Percentiles rank a stretch among this genome's conserved stretches.
These are phyloP conservation scores for Lizonia empirigonia DNA, from an alignment of 2,329 filamentous ascomycete species.

Conservation along the genomic window DNA sequence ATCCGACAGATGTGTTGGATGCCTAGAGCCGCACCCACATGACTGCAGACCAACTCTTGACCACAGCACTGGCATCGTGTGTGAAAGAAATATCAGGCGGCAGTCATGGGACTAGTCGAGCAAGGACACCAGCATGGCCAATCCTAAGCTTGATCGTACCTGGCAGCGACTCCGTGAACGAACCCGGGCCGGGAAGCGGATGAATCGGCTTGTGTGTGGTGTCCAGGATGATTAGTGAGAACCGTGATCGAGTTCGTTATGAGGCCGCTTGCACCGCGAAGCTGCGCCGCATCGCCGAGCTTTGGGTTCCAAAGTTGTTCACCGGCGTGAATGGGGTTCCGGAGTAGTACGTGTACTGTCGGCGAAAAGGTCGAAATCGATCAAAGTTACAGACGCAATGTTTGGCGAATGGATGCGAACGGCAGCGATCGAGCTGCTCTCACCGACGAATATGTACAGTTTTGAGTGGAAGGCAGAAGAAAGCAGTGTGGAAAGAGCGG, in stretches of 20 bases:
- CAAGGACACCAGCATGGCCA: background rate
- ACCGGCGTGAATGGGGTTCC: constrained; percentile 9
- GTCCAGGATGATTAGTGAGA: background rate
- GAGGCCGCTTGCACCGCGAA: constrained; percentile 3
- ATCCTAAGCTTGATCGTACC: background rate
- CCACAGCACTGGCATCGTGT: background rate
- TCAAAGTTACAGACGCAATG: constrained; percentile 7
- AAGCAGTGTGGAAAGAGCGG: constrained; percentile 34
- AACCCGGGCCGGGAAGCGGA: constrained; percentile 9
- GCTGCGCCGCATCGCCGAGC: constrained; percentile 14
- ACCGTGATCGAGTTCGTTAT: background rate
- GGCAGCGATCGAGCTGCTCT: constrained; percentile 31
- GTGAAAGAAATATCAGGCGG: background rate
- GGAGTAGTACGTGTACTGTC: constrained; percentile 1
- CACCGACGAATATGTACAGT: constrained; percentile 34
- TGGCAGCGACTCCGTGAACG: background rate
- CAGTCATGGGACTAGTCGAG: constrained; percentile 1
- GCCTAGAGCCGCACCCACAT: constrained; percentile 9
- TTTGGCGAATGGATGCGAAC: background rate
- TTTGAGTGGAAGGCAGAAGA: constrained; percentile 10
- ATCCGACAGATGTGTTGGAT: constrained; percentile 2
- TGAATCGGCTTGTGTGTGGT: background rate
- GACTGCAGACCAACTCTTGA: background rate
- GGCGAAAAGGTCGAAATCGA: constrained; percentile 8
- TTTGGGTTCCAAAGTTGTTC: constrained; percentile 11